phyloP scores from a whole-genome alignment of 75 land plant species.

The Cryptomeria japonica region DNA sequence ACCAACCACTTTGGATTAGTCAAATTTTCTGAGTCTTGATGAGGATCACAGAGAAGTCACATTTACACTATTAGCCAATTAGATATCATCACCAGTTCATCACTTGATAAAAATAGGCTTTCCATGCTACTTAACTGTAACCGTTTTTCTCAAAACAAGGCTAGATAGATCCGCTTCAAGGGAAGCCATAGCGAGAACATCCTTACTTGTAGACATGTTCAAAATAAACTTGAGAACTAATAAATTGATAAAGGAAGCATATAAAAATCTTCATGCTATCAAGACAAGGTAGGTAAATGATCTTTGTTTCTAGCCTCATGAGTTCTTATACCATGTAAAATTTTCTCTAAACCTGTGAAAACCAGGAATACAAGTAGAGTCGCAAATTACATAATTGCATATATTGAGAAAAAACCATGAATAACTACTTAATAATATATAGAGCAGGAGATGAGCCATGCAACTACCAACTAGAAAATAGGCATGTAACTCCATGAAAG shows the following conservation, averaged over 20 bases:
- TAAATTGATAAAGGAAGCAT: slow-evolving; percentile 66
- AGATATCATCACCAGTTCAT: slow-evolving; percentile 71
- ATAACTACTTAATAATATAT: no score
- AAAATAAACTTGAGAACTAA: slow-evolving; percentile 60
- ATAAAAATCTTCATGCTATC: slow-evolving; percentile 71
- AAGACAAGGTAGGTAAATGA: slow-evolving; percentile 81
- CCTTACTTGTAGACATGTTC: slow-evolving; percentile 80
- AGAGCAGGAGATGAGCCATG: no score
- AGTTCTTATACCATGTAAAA: no score
- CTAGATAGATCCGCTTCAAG: slow-evolving; percentile 74
- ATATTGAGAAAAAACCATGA: no score
- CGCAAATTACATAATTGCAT: no score
- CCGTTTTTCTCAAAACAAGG: slow-evolving; percentile 61
- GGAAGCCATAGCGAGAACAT: slow-evolving; percentile 76
- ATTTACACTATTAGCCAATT: slow-evolving; percentile 67
- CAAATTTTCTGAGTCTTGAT: slow-evolving; percentile 61
- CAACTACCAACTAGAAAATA: no score
- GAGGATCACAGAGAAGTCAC: slow-evolving; percentile 63
- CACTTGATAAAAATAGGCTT: slow-evolving; percentile 80
- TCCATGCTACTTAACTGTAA: slow-evolving; percentile 72
- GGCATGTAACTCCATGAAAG: no score
- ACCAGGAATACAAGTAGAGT: no score
- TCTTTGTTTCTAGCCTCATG: no score
- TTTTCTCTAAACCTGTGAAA: no score
- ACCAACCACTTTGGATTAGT: slow-evolving; percentile 69